Percentiles rank a stretch among this genome's conserved stretches.
Evolutionary conservation across 805 yeast genomes (phyloP).

Genomic region (Saccharomyces mikatae): DNA sequence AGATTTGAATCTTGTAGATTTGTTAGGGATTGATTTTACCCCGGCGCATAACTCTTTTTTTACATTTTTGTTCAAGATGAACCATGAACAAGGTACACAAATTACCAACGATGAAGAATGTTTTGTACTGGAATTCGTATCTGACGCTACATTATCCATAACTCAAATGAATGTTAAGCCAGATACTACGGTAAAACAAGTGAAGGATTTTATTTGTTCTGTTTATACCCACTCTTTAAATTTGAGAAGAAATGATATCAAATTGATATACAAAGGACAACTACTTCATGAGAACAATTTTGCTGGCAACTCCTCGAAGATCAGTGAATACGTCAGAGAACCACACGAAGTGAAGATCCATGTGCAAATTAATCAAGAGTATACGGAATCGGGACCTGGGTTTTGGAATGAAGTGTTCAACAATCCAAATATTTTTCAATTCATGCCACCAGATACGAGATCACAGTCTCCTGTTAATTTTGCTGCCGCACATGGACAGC

Average conservation of each 20-base stretch:
- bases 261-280: conserved; percentile 24
- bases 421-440: conserved; percentile 14
- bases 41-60: conserved; percentile 27
- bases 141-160: conserved; percentile 18
- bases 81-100: conserved; percentile 11
- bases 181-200: conserved; percentile 21
- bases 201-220: conserved; percentile 22
- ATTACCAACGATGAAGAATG: conserved; percentile 4
- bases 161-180: conserved; percentile 16
- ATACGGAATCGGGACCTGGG: conserved; percentile 18
- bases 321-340: conserved; percentile 14
- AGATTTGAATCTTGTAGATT: conserved; percentile 20
- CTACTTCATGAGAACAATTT: conserved; percentile 10
- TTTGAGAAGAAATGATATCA: conserved; percentile 17
- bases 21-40: conserved; percentile 30
- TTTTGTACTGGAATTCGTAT: conserved; percentile 18
- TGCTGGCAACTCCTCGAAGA: conserved; percentile 15
- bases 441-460: conserved; percentile 7
- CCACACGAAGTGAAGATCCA: conserved; percentile 15
- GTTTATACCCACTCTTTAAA: conserved; percentile 18
- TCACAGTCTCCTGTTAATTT: not conserved
- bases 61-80: conserved; percentile 24
- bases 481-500: not conserved
- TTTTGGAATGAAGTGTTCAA: conserved; percentile 25
- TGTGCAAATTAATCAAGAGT: conserved; percentile 22